Evolutionary conservation across 2,329 filamentous ascomycete species (phyloP), one percentile per base, ranked within the genome.

Genomic region (Chrysoporthe austroafricana): DNA sequence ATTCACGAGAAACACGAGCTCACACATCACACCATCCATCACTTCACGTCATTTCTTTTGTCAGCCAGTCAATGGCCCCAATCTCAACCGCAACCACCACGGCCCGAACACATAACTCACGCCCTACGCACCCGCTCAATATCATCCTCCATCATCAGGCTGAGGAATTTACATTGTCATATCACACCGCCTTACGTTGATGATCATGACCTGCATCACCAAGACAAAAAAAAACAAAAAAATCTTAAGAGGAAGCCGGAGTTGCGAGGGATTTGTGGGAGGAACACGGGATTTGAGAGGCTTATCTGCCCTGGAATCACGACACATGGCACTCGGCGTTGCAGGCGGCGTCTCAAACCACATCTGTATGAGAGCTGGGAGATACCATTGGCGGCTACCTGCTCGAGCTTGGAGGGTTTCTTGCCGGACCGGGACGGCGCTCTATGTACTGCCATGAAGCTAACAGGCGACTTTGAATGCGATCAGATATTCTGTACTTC

Each of bases 171-270:
- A 36, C 52, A 58, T 21, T 46, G 60, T 52, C 32, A 42, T 42
- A 57, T 32, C 44, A 66, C 39, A 43, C 32, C 36, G 21, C 44
- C 42, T 62, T 34, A 67, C 65, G 58, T 52, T 68, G 66, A 70
- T 70, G 68, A 70, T 54, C 56, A 70, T 65, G 68, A 70, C 64
- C 44, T 70, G 68, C 68, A 69, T 65, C 62, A 63, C 50, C 57
- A 60, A 67, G 39, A 64, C 5, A 39, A 39, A 39, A 39, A 54
- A 54, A 54, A 54, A 54, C n/a, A 68, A 63, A 66, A 67, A 58
- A 52, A 48, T 2, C 26, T 26, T 26, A 62, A 56, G 21, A 44
- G 56, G 63, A 52, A 56, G 21, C 43, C 26, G 68, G 65, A 69
- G 68, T 69, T 67, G 63, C 63, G 60, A 64, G 64, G 43, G 32